Conservation (phyloP, 352 stramenopile species). For the Aphanomyces invadans region DNA sequence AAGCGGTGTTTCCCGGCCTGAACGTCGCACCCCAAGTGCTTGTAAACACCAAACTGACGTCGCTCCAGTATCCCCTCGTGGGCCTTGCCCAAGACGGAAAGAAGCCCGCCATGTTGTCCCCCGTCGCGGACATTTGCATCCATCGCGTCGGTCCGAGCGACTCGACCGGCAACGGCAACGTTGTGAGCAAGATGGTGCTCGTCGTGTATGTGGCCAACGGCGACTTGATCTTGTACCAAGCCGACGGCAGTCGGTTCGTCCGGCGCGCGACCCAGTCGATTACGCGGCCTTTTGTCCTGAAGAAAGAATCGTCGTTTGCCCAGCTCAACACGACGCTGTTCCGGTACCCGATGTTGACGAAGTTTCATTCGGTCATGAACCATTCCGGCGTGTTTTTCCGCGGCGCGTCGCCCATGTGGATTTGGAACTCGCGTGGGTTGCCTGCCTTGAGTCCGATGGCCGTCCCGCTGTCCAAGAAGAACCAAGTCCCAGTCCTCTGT, state of each 20-base stretch:
- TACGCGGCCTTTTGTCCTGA: conserved; percentile 58
- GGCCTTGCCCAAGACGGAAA: conserved; percentile 68
- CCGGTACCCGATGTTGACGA: conserved; percentile 79
- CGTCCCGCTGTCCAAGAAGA: conserved; percentile 36
- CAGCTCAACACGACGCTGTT: conserved; percentile 49
- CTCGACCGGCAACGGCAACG: conserved; percentile 50
- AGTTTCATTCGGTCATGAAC: conserved; percentile 76
- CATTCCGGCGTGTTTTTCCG: conserved; percentile 82
- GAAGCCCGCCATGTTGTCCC: conserved; percentile 77
- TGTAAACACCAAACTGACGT: conserved; percentile 67
- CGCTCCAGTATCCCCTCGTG: conserved; percentile 40
- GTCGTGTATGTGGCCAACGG: conserved; percentile 80
- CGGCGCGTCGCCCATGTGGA: conserved; percentile 76
- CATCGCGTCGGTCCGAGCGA: conserved; percentile 72
- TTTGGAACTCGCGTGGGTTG: conserved; percentile 56
- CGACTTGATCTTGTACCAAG: conserved; percentile 72
- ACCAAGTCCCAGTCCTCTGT: conserved; percentile 74
- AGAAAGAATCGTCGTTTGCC: conserved; percentile 31
- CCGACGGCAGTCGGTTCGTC: conserved; percentile 42
- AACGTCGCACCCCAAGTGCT: conserved; percentile 72
- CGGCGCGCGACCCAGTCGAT: conserved; percentile 64
- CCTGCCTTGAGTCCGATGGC: conserved; percentile 71
- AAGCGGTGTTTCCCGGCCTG: conserved; percentile 71
- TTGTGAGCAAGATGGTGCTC: conserved; percentile 70
- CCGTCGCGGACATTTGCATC: conserved; percentile 74